Percentiles rank a stretch among this genome's conserved stretches.
Conservation (phyloP, 1,284 basidiomycete species). For the Coniferiporia weirii region DNA sequence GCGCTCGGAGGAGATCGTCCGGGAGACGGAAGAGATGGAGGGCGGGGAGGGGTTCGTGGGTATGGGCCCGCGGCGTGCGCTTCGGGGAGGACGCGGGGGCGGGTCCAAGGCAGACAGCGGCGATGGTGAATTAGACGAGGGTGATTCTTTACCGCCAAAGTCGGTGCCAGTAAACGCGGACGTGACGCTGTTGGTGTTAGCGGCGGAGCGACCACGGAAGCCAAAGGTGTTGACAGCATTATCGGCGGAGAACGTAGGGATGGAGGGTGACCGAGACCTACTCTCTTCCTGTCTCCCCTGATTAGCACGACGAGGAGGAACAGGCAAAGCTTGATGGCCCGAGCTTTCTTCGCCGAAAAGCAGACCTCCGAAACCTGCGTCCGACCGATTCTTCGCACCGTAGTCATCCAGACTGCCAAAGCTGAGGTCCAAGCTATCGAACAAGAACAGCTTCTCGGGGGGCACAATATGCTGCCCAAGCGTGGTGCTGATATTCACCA, state of each 20-base stretch:
- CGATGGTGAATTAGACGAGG: not conserved
- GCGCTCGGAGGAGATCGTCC: constrained; percentile 26
- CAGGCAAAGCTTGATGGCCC: constrained; percentile 26
- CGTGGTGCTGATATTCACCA: not conserved
- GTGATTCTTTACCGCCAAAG: not conserved
- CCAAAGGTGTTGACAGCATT: constrained; percentile 29
- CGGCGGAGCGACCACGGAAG: constrained; percentile 8
- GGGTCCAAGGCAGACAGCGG: constrained; percentile 1
- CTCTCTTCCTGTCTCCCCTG: not conserved
- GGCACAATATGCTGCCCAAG: constrained; percentile 45
- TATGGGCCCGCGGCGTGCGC: constrained; percentile 15
- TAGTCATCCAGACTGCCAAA: not conserved
- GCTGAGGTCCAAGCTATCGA: constrained; percentile 17
- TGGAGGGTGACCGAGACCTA: constrained; percentile 26
- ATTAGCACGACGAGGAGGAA: constrained; percentile 26
- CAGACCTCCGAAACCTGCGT: not conserved
- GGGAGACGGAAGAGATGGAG: constrained; percentile 12
- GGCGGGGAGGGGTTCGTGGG: not conserved
- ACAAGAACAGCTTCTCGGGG: constrained; percentile 40
- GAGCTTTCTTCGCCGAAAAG: constrained; percentile 9
- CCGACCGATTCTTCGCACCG: not conserved
- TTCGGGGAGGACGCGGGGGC: constrained; percentile 14
- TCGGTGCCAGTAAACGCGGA: constrained; percentile 5
- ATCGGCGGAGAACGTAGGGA: constrained; percentile 30
- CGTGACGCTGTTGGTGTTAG: not conserved